These are phyloP conservation scores for Daucus carota DNA, from an alignment of 129 eudicot species.

Conservation along the genomic window DH1_v3.0 NC_030387.2:6722501-6723000, in stretches of 20 bases:
- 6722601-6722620: conserved; percentile 2
- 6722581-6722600: conserved; percentile 16
- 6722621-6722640: conserved; percentile 2
- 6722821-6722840: background rate
- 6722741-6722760: conserved; percentile 1
- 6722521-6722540: too few relatives aligned
- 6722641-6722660: background rate
- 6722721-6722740: background rate
- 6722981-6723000: background rate
- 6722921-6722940: background rate
- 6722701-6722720: conserved; percentile 1
- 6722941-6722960: background rate
- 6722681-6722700: background rate
- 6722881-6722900: conserved; percentile 10
- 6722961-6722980: background rate
- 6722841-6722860: background rate
- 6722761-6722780: conserved; percentile 9
- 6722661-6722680: background rate
- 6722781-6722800: conserved; percentile 9
- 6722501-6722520: too few relatives aligned
- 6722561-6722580: background rate
- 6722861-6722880: background rate
- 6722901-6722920: conserved; percentile 4
- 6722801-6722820: background rate
- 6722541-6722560: background rate